These are phyloP conservation scores for Lactarius trivialis DNA, from an alignment of 768 basidiomycete genomes.

Conservation along the genomic window DNA sequence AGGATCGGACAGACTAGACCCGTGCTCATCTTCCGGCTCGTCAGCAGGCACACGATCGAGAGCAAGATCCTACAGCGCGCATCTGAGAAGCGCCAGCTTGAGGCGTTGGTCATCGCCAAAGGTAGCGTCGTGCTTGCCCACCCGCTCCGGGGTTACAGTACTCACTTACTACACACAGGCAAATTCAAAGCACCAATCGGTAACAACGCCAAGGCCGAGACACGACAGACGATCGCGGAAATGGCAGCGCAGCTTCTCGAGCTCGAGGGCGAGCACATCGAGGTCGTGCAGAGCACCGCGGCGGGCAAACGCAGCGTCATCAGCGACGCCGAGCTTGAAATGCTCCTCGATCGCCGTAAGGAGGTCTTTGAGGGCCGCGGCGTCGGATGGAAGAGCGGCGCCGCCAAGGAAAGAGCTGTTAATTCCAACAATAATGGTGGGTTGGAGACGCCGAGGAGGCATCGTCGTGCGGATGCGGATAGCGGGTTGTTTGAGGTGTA, in stretches of 20 bases:
- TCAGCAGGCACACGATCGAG: slow-evolving; percentile 86
- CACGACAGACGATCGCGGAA: slow-evolving; percentile 62
- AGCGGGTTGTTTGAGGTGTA: slow-evolving; percentile 70
- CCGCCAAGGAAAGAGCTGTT: slow-evolving; percentile 20
- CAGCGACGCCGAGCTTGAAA: slow-evolving; percentile 73
- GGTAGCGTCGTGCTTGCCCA: slow-evolving; percentile 38
- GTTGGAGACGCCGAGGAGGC: not conserved
- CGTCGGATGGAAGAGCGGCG: slow-evolving; percentile 63
- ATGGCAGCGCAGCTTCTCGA: slow-evolving; percentile 71
- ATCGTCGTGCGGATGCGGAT: not conserved
- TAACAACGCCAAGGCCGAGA: slow-evolving; percentile 36
- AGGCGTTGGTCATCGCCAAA: slow-evolving; percentile 92
- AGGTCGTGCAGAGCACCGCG: slow-evolving; percentile 70
- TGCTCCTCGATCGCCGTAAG: slow-evolving; percentile 72
- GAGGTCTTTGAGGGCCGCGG: slow-evolving; percentile 66
- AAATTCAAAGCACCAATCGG: slow-evolving; percentile 76
- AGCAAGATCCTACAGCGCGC: slow-evolving; percentile 87
- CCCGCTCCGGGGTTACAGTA: too few relatives aligned
- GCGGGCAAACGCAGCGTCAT: slow-evolving; percentile 68
- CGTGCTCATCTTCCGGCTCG: slow-evolving; percentile 82
- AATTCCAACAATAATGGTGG: not conserved
- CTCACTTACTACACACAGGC: slow-evolving; percentile 47
- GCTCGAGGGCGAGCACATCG: slow-evolving; percentile 85
- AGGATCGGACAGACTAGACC: slow-evolving; percentile 92
- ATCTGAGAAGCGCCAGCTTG: slow-evolving; percentile 80